Conservation (phyloP, 176 grass and related monocot genomes). For the Aegilops speltoides region DNA sequence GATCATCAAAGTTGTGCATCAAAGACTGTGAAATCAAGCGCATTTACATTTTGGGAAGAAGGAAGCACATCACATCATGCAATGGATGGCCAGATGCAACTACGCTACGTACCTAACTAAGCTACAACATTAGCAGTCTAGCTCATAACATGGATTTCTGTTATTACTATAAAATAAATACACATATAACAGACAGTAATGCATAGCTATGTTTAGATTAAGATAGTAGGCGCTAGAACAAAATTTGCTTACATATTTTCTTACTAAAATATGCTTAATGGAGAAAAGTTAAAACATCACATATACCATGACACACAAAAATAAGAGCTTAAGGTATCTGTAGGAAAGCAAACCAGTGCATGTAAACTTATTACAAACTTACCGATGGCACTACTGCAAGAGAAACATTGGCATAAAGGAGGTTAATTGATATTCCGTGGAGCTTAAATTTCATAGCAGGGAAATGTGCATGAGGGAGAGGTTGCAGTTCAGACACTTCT, state of each 20-base stretch:
- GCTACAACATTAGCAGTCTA: no score
- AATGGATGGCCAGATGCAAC: no score
- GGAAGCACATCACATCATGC: no score
- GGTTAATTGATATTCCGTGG: constrained; percentile 90
- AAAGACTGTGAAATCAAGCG: no score
- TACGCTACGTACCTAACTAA: no score
- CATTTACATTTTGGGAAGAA: no score
- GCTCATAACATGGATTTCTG: no score
- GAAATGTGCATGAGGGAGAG: constrained; percentile 87
- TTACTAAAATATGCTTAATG: not conserved
- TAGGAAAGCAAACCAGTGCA: not conserved
- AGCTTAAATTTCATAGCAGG: constrained; percentile 95
- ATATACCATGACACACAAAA: not conserved
- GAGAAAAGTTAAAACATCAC: not conserved
- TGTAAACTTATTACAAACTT: constrained; percentile 11
- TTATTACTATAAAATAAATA: no score
- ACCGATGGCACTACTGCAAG: constrained; percentile 73
- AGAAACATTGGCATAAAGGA: constrained; percentile 95
- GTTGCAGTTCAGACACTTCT: constrained; percentile 79
- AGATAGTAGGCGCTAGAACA: no score
- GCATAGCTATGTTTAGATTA: no score
- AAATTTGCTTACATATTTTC: not conserved
- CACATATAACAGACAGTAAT: no score
- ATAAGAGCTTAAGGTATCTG: not conserved
- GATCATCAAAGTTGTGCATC: no score